Evolutionary conservation across 768 basidiomycete species (phyloP).

Genomic region (Neoboletus subvelutipes): DNA sequence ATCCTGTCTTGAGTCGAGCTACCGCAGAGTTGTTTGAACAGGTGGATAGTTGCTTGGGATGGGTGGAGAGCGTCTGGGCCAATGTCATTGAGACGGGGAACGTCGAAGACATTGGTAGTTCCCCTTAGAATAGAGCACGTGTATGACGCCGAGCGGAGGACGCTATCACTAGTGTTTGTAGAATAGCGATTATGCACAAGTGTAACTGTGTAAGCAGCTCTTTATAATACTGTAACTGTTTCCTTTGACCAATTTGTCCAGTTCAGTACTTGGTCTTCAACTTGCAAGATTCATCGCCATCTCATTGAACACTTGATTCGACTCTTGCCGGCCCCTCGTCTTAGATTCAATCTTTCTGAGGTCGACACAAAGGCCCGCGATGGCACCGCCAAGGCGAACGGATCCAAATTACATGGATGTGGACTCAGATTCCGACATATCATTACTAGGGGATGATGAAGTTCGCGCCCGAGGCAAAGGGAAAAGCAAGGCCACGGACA

Average conservation of each 20-base stretch:
- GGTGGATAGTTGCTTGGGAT: constrained; percentile 44
- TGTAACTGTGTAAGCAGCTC: background rate
- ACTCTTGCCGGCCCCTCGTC: background rate
- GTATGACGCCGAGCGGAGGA: too few relatives aligned
- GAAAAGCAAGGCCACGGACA: constrained; percentile 53
- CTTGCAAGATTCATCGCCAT: too few relatives aligned
- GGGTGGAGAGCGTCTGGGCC: constrained; percentile 58
- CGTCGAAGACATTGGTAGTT: background rate
- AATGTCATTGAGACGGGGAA: constrained; percentile 35
- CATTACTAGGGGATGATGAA: constrained; percentile 50
- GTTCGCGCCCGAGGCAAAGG: constrained; percentile 54
- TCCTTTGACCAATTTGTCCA: background rate
- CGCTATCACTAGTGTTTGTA: background rate
- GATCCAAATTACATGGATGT: constrained; percentile 48
- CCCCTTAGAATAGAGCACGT: background rate
- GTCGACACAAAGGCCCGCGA: background rate
- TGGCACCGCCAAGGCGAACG: constrained; percentile 28
- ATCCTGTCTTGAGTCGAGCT: constrained; percentile 49
- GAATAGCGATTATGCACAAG: background rate
- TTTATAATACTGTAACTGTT: background rate
- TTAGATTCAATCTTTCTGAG: background rate
- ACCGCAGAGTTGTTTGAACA: constrained; percentile 42
- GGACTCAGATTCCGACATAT: constrained; percentile 74
- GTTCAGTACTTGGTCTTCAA: background rate
- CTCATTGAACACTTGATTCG: background rate